Percentiles rank a stretch among this genome's conserved stretches.
phyloP scores from a whole-genome alignment of 495 filamentous ascomycete species.

The Penicillium canescens region DNA sequence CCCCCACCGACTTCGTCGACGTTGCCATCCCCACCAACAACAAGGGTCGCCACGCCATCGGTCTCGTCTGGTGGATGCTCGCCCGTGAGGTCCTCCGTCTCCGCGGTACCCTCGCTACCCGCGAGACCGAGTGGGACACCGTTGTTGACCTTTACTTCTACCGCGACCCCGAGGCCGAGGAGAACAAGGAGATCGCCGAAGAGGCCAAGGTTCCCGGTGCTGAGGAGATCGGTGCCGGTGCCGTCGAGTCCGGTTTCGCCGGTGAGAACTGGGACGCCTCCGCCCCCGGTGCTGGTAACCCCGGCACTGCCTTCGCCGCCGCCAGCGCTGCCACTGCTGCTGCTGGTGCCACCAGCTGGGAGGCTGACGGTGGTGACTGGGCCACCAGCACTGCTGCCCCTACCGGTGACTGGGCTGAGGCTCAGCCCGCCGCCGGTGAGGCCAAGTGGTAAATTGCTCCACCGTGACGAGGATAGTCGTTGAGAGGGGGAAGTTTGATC shows the following conservation, averaged over 20 bases:
- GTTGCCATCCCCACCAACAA: slow-evolving; percentile 99
- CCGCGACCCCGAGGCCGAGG: slow-evolving; percentile 98
- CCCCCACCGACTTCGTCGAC: slow-evolving; percentile 98
- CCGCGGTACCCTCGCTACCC: slow-evolving; percentile 89
- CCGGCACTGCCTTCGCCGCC: slow-evolving; percentile 62
- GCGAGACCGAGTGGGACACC: slow-evolving; percentile 95
- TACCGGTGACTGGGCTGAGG: slow-evolving; percentile 69
- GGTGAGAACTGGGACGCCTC: slow-evolving; percentile 58
- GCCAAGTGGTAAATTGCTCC: slow-evolving; percentile 63
- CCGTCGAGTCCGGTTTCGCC: slow-evolving; percentile 79
- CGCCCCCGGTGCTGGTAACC: slow-evolving; percentile 58
- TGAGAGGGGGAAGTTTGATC: slow-evolving; percentile 32
- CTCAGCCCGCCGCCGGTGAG: slow-evolving; percentile 45
- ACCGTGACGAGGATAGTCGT: slow-evolving; percentile 33
- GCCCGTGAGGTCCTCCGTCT: slow-evolving; percentile 99
- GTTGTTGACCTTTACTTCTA: slow-evolving; percentile 99
- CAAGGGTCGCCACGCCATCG: slow-evolving; percentile 99
- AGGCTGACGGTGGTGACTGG: slow-evolving; percentile 73
- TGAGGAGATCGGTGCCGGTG: slow-evolving; percentile 80
- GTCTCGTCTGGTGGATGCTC: slow-evolving; percentile 98
- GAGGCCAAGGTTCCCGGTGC: slow-evolving; percentile 67
- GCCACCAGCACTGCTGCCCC: slow-evolving; percentile 59
- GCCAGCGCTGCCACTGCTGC: slow-evolving; percentile 47
- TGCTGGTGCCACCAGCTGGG: slow-evolving; percentile 73
- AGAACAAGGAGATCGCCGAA: slow-evolving; percentile 83